Evolutionary conservation across 1,139 yeast species (phyloP).

Genomic region (Diutina pseudorugosa): DNA sequence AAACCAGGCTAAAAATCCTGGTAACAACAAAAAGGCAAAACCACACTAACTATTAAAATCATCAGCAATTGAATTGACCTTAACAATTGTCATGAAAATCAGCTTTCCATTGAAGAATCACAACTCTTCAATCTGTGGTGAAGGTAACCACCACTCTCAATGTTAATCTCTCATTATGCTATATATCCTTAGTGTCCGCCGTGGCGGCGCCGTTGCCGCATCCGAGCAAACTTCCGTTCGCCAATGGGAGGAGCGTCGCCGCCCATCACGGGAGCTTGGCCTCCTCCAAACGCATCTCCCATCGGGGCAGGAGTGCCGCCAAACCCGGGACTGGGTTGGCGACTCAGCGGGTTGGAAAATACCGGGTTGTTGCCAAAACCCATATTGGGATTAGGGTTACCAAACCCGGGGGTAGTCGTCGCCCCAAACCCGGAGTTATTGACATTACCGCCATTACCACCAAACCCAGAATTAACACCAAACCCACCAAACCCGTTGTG

Average conservation of each 20-base stretch:
- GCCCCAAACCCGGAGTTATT: background rate
- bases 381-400: background rate
- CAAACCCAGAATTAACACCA: background rate
- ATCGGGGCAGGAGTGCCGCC: background rate
- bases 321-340: constrained; percentile 1
- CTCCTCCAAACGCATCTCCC: background rate
- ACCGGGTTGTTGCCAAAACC: background rate
- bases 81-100: too few relatives aligned
- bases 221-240: background rate
- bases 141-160: too few relatives aligned
- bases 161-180: background rate
- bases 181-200: background rate
- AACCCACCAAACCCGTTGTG: background rate
- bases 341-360: background rate
- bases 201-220: background rate
- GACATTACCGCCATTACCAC: too few relatives aligned
- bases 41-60: too few relatives aligned
- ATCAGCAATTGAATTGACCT: too few relatives aligned
- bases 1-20: too few relatives aligned
- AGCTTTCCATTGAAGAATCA: too few relatives aligned
- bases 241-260: background rate
- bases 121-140: too few relatives aligned
- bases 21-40: too few relatives aligned
- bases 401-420: background rate
- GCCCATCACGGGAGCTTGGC: background rate